phyloP scores from a whole-genome alignment of 768 basidiomycete species.

The Tulasnella sp. region DNA sequence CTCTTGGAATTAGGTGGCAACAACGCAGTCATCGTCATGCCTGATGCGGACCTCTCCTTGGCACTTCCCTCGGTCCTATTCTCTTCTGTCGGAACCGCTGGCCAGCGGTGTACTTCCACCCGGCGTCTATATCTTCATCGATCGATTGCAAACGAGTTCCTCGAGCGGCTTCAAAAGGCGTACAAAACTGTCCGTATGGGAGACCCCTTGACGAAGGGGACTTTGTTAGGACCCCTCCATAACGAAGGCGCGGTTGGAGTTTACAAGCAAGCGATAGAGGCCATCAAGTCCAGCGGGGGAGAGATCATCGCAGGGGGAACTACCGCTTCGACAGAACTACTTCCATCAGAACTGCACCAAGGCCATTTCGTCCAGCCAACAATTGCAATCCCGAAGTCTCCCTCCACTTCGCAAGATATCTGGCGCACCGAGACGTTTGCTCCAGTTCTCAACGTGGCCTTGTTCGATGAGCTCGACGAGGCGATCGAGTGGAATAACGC shows the following conservation, averaged over 20 bases:
- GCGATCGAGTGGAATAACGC: conserved; percentile 88
- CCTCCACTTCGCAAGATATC: conserved; percentile 37
- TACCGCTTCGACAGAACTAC: conserved; percentile 38
- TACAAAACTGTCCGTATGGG: conserved; percentile 72
- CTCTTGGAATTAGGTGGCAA: conserved; percentile 93
- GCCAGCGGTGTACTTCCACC: conserved; percentile 78
- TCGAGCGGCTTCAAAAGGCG: conserved; percentile 65
- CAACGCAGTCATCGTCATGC: conserved; percentile 90
- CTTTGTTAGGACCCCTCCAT: conserved; percentile 86
- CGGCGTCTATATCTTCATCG: conserved; percentile 86
- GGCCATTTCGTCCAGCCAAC: conserved; percentile 92
- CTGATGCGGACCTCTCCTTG: conserved; percentile 86
- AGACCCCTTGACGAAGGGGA: conserved; percentile 72
- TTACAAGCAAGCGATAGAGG: conserved; percentile 60
- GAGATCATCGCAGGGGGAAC: conserved; percentile 71
- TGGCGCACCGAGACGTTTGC: conserved; percentile 85
- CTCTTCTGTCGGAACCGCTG: conserved; percentile 82
- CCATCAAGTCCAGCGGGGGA: conserved; percentile 62
- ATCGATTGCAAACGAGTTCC: conserved; percentile 68
- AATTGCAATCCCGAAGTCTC: conserved; percentile 63
- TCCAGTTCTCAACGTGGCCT: conserved; percentile 79
- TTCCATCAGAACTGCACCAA: conserved; percentile 46
- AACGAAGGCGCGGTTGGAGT: conserved; percentile 59
- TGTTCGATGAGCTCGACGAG: conserved; percentile 82
- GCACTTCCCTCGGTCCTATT: conserved; percentile 91